Evolutionary conservation across 2,329 filamentous ascomycete species (phyloP).

Genomic region (Cryphonectria parasitica): DNA sequence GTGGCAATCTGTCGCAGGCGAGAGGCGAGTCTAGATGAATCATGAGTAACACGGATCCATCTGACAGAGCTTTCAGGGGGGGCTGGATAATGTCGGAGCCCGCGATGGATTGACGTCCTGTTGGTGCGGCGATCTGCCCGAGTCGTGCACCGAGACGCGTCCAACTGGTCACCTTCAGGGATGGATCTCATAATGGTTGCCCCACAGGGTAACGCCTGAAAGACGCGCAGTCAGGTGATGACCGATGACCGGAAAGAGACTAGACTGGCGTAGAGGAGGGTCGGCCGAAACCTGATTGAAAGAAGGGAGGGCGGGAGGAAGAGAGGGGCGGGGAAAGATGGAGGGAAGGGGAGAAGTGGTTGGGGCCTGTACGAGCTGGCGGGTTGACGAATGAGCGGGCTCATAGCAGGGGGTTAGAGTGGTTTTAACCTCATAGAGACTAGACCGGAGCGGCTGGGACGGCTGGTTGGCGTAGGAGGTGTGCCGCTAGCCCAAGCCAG

Average conservation of each 20-base stretch:
- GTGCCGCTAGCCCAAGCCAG: not conserved
- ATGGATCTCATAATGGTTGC: not conserved
- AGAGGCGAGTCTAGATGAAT: constrained; percentile 14
- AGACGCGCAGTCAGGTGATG: constrained; percentile 14
- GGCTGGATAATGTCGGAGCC: constrained; percentile 18
- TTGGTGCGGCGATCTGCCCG: constrained; percentile 24
- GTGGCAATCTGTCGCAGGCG: constrained; percentile 10
- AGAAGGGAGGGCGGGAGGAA: not conserved
- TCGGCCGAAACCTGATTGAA: not conserved
- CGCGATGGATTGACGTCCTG: constrained; percentile 18
- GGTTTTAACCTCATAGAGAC: not conserved
- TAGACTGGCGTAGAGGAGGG: not conserved
- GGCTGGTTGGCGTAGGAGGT: not conserved
- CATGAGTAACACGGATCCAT: constrained; percentile 16
- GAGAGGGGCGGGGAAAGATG: not conserved
- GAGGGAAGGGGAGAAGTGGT: not conserved
- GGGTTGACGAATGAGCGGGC: not conserved
- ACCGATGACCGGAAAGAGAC: not conserved
- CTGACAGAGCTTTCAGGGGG: constrained; percentile 16
- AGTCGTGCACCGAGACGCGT: constrained; percentile 27
- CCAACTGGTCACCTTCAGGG: constrained; percentile 16
- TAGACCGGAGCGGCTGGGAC: not conserved
- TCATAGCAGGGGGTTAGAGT: not conserved
- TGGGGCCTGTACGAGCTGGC: not conserved
- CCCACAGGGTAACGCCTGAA: constrained; percentile 9